phyloP scores from a whole-genome alignment of 768 basidiomycete species.

The Kwoniella sp. region DNA sequence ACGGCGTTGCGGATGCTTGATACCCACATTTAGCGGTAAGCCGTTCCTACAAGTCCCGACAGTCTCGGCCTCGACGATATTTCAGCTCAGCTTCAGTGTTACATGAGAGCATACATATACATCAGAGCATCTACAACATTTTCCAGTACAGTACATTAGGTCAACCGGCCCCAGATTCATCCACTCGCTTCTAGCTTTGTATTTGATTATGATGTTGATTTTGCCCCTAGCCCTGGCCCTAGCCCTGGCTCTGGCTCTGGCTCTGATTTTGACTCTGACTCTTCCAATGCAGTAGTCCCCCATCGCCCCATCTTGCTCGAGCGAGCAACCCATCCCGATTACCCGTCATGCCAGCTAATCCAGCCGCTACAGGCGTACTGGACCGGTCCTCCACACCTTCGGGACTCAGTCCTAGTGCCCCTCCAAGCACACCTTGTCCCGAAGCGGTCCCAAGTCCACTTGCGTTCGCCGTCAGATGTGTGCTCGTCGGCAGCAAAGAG shows the following conservation, averaged over 20 bases:
- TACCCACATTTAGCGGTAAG: no score
- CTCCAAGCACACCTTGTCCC: neutral
- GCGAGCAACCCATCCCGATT: slow-evolving; percentile 20
- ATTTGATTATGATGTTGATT: neutral
- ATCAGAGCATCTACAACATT: no score
- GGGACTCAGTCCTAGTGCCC: slow-evolving; percentile 15
- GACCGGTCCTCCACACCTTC: slow-evolving; percentile 13
- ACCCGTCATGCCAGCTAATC: neutral
- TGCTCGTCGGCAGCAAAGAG: neutral
- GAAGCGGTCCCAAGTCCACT: neutral
- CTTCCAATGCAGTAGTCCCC: slow-evolving; percentile 31
- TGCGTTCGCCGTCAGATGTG: neutral
- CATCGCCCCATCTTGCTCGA: slow-evolving; percentile 26
- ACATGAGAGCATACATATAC: no score
- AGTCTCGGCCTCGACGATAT: no score
- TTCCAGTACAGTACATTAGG: no score
- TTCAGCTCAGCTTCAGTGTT: no score
- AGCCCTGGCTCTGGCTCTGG: neutral
- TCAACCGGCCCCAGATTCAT: no score
- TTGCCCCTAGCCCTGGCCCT: neutral
- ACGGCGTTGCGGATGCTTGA: no score
- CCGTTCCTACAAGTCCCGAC: no score
- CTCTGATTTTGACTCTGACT: slow-evolving; percentile 1
- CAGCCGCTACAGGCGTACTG: neutral
- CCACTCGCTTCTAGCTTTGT: no score